Evolutionary conservation across 108 stramenopile genomes (phyloP).

Genomic region (Cyclotella kingstonii): DNA sequence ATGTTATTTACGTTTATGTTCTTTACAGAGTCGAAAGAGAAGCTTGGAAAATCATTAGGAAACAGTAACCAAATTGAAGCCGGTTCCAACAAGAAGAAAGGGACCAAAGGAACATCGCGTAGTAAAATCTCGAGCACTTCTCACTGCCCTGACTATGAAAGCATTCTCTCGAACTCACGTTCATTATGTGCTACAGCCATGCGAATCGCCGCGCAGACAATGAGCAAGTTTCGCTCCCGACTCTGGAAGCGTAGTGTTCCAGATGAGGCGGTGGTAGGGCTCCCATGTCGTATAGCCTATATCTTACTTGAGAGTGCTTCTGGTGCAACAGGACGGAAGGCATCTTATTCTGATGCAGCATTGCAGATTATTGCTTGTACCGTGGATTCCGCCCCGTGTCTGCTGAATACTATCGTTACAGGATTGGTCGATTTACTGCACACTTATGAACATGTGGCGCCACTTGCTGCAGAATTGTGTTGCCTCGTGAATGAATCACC

Average conservation of each 20-base stretch:
- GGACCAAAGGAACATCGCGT: constrained; percentile 46
- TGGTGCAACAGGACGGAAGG: constrained; percentile 61
- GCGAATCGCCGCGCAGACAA: constrained; percentile 59
- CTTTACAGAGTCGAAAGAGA: constrained; percentile 75
- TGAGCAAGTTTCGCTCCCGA: constrained; percentile 48
- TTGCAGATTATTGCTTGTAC: constrained; percentile 73
- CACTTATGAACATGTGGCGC: constrained; percentile 82
- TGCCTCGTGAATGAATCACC: constrained; percentile 48
- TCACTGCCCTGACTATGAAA: no score
- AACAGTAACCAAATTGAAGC: not conserved
- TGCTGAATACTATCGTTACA: constrained; percentile 68
- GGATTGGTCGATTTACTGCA: constrained; percentile 85
- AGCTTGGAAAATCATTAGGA: constrained; percentile 42
- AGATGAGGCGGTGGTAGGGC: constrained; percentile 66
- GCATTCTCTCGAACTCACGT: no score
- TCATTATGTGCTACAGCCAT: constrained; percentile 70
- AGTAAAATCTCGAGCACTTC: no score
- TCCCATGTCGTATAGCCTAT: constrained; percentile 85
- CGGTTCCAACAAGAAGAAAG: constrained; percentile 20
- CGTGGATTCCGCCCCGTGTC: constrained; percentile 46
- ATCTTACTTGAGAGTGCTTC: constrained; percentile 77
- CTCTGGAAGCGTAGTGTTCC: constrained; percentile 84
- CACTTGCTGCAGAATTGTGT: constrained; percentile 74
- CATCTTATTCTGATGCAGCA: constrained; percentile 61
- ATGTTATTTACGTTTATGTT: constrained; percentile 89